Percentiles rank a stretch among this genome's conserved stretches.
phyloP scores from a whole-genome alignment of 1,284 basidiomycete genomes.

The Pseudozyma sp. region DNA sequence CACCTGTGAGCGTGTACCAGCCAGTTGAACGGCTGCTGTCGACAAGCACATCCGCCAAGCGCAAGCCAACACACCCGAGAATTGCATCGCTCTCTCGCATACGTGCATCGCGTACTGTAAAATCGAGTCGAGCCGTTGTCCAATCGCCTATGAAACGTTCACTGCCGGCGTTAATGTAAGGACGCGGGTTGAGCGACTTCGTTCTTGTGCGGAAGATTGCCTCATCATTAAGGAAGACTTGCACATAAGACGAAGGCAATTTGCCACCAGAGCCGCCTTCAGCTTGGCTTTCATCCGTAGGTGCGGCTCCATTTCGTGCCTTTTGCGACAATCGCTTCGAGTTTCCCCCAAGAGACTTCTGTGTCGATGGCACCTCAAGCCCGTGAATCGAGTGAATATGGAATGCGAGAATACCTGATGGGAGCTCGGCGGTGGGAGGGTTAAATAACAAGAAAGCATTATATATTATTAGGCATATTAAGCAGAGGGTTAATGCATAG shows the following conservation, averaged over 20 bases:
- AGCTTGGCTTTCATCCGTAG: slow-evolving; percentile 43
- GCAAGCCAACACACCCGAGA: slow-evolving; percentile 57
- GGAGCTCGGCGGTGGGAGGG: slow-evolving; percentile 46
- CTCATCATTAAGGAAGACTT: slow-evolving; percentile 64
- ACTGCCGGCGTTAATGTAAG: slow-evolving; percentile 62
- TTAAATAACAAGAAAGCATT: no score
- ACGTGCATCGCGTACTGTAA: slow-evolving; percentile 56
- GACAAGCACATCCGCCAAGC: slow-evolving; percentile 52
- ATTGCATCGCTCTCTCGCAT: slow-evolving; percentile 63
- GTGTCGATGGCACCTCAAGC: slow-evolving; percentile 53
- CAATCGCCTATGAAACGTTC: slow-evolving; percentile 61
- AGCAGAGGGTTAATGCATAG: no score
- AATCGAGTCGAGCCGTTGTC: slow-evolving; percentile 57
- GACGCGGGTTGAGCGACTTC: slow-evolving; percentile 59
- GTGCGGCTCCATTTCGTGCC: slow-evolving; percentile 25
- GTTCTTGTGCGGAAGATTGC: slow-evolving; percentile 62
- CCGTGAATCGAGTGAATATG: slow-evolving; percentile 61
- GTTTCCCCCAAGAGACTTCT: slow-evolving; percentile 41
- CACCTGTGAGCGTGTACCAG: slow-evolving; percentile 59
- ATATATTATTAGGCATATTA: no score
- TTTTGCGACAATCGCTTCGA: slow-evolving; percentile 45
- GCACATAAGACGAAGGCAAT: slow-evolving; percentile 62
- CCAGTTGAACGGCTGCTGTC: slow-evolving; percentile 42
- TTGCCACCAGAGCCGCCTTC: slow-evolving; percentile 44
- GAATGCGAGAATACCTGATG: slow-evolving; percentile 60